Percentiles rank a stretch among this genome's conserved stretches.
Conservation (phyloP, 257 asterid genomes). For the Solanum neorickii region DNA sequence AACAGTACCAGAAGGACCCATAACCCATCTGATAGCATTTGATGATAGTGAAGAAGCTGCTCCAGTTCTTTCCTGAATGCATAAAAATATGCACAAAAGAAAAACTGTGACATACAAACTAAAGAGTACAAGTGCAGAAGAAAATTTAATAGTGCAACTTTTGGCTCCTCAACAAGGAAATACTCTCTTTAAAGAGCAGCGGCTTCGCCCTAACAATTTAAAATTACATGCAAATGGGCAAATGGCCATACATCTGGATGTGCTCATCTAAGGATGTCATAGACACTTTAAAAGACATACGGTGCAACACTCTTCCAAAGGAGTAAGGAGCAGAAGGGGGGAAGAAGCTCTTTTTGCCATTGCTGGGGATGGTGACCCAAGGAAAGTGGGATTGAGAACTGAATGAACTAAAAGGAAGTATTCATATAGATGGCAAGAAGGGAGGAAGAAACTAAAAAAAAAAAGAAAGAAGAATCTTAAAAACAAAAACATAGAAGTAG, state of each 20-base stretch:
- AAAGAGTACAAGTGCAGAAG: neutral
- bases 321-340: neutral
- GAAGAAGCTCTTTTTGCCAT: neutral
- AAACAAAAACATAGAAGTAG: neutral
- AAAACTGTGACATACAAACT: neutral
- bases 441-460: neutral
- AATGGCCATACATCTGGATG: neutral
- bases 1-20: constrained; percentile 72
- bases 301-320: neutral
- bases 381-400: neutral
- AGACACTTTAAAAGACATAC: neutral
- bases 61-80: constrained; percentile 52
- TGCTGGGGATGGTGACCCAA: neutral
- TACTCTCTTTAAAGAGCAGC: neutral
- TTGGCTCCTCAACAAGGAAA: neutral
- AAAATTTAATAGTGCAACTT: neutral
- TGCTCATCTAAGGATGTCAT: neutral
- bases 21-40: constrained; percentile 63
- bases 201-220: neutral
- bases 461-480: neutral
- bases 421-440: neutral
- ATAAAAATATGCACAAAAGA: neutral
- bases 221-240: neutral
- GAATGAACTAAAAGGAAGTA: neutral
- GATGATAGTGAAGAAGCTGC: constrained; percentile 27